These are phyloP conservation scores for Hysterangium stoloniferum DNA, from an alignment of 768 basidiomycete species.

Conservation along the genomic window DNA sequence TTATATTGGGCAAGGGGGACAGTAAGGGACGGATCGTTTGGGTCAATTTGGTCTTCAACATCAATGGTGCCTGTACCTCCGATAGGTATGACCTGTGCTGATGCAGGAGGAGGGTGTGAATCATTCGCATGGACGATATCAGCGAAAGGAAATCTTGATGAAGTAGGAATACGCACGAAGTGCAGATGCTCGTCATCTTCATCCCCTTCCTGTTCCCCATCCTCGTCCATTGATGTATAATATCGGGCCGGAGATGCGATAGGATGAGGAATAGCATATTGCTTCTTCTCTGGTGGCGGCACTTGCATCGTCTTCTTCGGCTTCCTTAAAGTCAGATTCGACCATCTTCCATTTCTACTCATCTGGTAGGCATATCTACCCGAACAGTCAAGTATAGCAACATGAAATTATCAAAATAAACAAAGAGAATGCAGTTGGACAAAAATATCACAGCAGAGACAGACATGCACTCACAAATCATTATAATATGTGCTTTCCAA, in stretches of 20 bases:
- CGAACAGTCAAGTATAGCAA: neutral
- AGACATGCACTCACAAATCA: slow-evolving; percentile 68
- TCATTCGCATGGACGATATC: too few relatives aligned
- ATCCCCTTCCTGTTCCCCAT: slow-evolving; percentile 22
- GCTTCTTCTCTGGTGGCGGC: slow-evolving; percentile 40
- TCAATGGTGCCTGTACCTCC: neutral
- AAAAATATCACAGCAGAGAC: neutral
- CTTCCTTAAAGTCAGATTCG: slow-evolving; percentile 59
- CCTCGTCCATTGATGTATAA: slow-evolving; percentile 10
- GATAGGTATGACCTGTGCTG: too few relatives aligned
- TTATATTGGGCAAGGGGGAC: slow-evolving; percentile 74
- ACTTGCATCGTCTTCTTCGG: slow-evolving; percentile 41
- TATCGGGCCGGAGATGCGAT: slow-evolving; percentile 15
- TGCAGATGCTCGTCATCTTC: too few relatives aligned
- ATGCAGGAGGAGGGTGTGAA: too few relatives aligned
- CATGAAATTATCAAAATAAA: too few relatives aligned
- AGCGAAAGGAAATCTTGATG: too few relatives aligned
- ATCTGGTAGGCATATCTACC: slow-evolving; percentile 72
- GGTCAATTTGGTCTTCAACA: slow-evolving; percentile 35
- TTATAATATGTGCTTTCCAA: slow-evolving; percentile 84
- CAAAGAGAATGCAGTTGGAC: too few relatives aligned
- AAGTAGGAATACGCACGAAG: too few relatives aligned
- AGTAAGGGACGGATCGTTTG: slow-evolving; percentile 58
- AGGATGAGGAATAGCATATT: too few relatives aligned
- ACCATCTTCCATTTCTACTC: slow-evolving; percentile 68